Evolutionary conservation across 2,329 filamentous ascomycete species (phyloP).

Genomic region (Hypoxylon sp.): DNA sequence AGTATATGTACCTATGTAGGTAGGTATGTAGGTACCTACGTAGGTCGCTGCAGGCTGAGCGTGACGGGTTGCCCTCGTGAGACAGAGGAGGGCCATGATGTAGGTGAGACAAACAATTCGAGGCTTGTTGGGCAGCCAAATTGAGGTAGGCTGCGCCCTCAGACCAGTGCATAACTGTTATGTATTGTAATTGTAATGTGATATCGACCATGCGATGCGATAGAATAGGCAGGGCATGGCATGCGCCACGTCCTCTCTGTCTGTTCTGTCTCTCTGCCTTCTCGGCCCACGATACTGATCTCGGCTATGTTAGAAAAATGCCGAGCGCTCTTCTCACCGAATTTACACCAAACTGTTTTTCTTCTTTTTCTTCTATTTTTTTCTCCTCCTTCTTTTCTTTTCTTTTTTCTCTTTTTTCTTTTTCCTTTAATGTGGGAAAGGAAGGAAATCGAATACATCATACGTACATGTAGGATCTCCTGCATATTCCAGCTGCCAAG

Average conservation of each 20-base stretch:
- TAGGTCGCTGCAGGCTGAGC: slow-evolving; percentile 41
- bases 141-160: slow-evolving; percentile 29
- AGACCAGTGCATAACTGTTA: slow-evolving; percentile 17
- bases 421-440: slow-evolving; percentile 5
- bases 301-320: slow-evolving; percentile 32
- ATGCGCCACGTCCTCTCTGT: slow-evolving; percentile 32
- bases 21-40: slow-evolving; percentile 23
- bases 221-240: slow-evolving; percentile 32
- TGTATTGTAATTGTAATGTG: slow-evolving; percentile 3
- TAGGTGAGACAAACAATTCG: slow-evolving; percentile 40
- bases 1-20: slow-evolving; percentile 10
- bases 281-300: slow-evolving; percentile 36
- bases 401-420: background rate
- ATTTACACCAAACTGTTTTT: slow-evolving; percentile 18
- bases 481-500: slow-evolving; percentile 42
- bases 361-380: slow-evolving; percentile 6
- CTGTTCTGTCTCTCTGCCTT: too few relatives aligned
- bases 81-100: slow-evolving; percentile 33
- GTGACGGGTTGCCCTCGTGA: slow-evolving; percentile 45
- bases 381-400: slow-evolving; percentile 7
- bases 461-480: slow-evolving; percentile 19
- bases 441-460: slow-evolving; percentile 44
- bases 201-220: slow-evolving; percentile 40
- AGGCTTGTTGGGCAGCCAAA: slow-evolving; percentile 41
- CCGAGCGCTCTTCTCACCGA: slow-evolving; percentile 33